A percentile compares a stretch with the other conserved stretches of the same genome.
Evolutionary conservation across 305 asterid genomes (phyloP).

Genomic region (Rubia balearica): DNA sequence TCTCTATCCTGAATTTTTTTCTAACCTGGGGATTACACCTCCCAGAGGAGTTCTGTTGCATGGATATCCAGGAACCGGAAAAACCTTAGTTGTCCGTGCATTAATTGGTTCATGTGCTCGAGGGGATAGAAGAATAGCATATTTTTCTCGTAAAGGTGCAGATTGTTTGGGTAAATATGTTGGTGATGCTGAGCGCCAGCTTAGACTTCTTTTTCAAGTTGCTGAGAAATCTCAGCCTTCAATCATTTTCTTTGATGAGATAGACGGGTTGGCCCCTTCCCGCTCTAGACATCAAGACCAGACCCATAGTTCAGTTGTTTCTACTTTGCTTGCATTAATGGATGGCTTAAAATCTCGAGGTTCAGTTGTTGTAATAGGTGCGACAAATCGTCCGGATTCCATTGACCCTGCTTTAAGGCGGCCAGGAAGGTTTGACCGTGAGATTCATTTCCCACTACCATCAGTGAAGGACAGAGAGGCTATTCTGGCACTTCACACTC

Average conservation of each 20-base stretch:
- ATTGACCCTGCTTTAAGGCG: constrained; percentile 97
- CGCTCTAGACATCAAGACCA: constrained; percentile 91
- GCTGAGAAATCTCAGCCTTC: constrained; percentile 99
- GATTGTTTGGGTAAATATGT: constrained; percentile 99
- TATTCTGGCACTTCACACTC: constrained; percentile 79
- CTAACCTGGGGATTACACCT: constrained; percentile 78
- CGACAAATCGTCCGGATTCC: constrained; percentile 98
- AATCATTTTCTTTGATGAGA: constrained; percentile 94
- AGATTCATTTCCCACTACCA: constrained; percentile 91
- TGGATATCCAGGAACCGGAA: constrained; percentile 99
- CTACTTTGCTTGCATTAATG: constrained; percentile 95
- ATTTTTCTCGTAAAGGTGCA: constrained; percentile 98
- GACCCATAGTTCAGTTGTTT: constrained; percentile 98
- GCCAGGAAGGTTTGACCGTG: constrained; percentile 98
- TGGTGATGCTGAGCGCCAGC: constrained; percentile 98
- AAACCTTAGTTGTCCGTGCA: constrained; percentile 97
- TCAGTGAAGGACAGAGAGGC: constrained; percentile 84
- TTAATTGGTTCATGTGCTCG: constrained; percentile 96
- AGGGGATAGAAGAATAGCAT: constrained; percentile 90
- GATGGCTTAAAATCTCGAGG: constrained; percentile 97
- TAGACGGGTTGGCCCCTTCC: constrained; percentile 97
- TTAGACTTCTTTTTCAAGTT: constrained; percentile 88
- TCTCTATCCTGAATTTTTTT: constrained; percentile 80
- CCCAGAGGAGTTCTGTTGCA: constrained; percentile 98
- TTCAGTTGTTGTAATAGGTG: constrained; percentile 94